Conservation (phyloP, 352 stramenopile species). For the Phytopythium mirpurense region DNA sequence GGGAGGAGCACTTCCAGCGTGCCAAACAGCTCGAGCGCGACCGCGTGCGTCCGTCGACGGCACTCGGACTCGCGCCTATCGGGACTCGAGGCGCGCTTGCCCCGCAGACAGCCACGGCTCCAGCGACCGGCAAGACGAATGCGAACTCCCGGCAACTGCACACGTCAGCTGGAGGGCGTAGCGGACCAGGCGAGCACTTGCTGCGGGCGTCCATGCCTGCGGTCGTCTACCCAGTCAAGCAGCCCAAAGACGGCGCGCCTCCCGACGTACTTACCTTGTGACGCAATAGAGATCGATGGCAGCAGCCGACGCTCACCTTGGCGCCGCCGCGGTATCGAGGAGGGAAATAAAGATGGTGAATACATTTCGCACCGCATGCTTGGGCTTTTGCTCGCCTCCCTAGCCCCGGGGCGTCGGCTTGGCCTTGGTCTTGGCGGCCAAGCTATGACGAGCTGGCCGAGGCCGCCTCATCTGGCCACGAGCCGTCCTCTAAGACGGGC, state of each 20-base stretch:
- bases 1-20: constrained; percentile 52
- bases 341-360: constrained; percentile 37
- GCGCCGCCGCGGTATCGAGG: constrained; percentile 1
- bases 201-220: constrained; percentile 18
- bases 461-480: constrained; percentile 47
- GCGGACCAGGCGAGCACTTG: constrained; percentile 40
- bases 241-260: background rate
- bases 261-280: constrained; percentile 63
- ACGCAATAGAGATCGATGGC: constrained; percentile 8
- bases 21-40: constrained; percentile 38
- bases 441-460: constrained; percentile 19
- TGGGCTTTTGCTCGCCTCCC: constrained; percentile 16
- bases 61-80: constrained; percentile 22
- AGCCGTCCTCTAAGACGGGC: constrained; percentile 63
- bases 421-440: background rate
- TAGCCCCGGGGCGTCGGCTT: background rate
- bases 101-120: background rate
- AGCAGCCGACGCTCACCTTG: background rate
- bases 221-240: constrained; percentile 22
- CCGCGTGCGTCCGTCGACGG: constrained; percentile 44
- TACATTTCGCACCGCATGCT: constrained; percentile 44
- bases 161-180: constrained; percentile 45
- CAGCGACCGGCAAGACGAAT: background rate
- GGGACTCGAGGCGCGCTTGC: background rate
- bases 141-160: constrained; percentile 30